Evolutionary conservation across 2,329 filamentous ascomycete species (phyloP).

Genomic region (Ophiostoma perfectum): DNA sequence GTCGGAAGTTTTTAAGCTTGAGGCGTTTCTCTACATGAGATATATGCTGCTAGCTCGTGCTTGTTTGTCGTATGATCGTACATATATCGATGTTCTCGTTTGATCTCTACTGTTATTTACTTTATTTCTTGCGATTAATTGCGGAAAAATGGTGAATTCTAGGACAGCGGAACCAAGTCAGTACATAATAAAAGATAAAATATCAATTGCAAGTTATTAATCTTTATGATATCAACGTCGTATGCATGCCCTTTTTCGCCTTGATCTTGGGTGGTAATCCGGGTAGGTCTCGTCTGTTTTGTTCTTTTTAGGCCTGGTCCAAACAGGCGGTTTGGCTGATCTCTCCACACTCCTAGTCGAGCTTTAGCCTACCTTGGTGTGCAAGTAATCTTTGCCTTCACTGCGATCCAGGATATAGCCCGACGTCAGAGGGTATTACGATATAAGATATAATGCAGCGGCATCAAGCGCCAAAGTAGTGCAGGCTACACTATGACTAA

Average conservation of each 20-base stretch:
- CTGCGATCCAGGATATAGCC: too few relatives aligned
- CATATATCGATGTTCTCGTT: too few relatives aligned
- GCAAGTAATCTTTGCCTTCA: background rate
- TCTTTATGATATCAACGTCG: too few relatives aligned
- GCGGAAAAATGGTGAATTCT: too few relatives aligned
- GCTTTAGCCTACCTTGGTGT: background rate
- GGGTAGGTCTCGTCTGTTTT: constrained; percentile 20
- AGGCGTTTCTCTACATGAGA: background rate
- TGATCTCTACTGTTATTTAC: too few relatives aligned
- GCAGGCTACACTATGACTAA: too few relatives aligned
- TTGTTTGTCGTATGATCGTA: too few relatives aligned
- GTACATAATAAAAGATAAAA: background rate
- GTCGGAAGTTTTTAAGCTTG: background rate
- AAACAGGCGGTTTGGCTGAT: background rate
- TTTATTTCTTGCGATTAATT: too few relatives aligned
- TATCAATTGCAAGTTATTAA: background rate
- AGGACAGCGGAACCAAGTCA: background rate
- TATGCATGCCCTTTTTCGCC: background rate
- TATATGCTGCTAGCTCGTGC: background rate
- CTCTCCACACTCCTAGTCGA: constrained; percentile 1
- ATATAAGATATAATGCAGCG: too few relatives aligned
- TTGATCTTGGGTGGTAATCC: constrained; percentile 5
- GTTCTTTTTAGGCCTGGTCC: constrained; percentile 19
- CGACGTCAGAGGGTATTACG: too few relatives aligned
- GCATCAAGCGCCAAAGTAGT: too few relatives aligned